Evolutionary conservation across 495 filamentous ascomycete species (phyloP).

Genomic region (Neurospora tetraspora): DNA sequence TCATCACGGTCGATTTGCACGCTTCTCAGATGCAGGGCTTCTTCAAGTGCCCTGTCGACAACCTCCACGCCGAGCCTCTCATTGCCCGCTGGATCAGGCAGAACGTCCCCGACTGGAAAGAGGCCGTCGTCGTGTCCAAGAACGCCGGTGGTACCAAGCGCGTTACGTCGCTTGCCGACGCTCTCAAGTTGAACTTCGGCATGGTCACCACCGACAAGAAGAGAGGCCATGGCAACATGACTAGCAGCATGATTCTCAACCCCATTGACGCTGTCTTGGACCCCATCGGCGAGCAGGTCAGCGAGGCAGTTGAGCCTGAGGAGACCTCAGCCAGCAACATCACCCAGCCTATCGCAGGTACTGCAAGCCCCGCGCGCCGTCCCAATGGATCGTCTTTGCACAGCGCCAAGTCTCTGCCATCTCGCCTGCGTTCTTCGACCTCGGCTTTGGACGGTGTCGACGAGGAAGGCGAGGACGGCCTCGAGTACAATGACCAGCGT

Average conservation of each 20-base stretch:
- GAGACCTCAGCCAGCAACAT: constrained; percentile 5
- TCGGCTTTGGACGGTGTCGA: constrained; percentile 36
- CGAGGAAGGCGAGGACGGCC: constrained; percentile 37
- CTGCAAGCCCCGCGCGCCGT: constrained; percentile 28
- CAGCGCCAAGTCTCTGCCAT: constrained; percentile 6
- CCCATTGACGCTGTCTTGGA: constrained; percentile 33
- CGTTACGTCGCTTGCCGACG: constrained; percentile 94
- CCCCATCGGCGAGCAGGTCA: constrained; percentile 17
- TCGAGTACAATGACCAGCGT: constrained; percentile 76
- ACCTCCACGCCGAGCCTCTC: constrained; percentile 90
- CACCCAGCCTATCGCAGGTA: constrained; percentile 18
- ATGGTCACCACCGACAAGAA: constrained; percentile 90
- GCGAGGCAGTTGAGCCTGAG: constrained; percentile 4
- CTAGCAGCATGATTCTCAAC: constrained; percentile 56
- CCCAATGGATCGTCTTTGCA: constrained; percentile 15
- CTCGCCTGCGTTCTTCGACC: constrained; percentile 25
- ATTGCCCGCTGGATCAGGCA: constrained; percentile 92
- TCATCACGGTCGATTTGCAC: constrained; percentile 94
- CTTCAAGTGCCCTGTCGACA: constrained; percentile 96
- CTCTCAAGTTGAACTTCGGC: constrained; percentile 92
- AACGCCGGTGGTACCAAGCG: constrained; percentile 94
- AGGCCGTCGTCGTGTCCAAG: constrained; percentile 94
- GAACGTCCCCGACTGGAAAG: constrained; percentile 77
- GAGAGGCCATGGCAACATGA: constrained; percentile 53
- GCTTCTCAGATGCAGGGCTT: constrained; percentile 98